phyloP scores from a whole-genome alignment of 2,329 filamentous ascomycete species.

The Aureobasidium subglaciale region DNA sequence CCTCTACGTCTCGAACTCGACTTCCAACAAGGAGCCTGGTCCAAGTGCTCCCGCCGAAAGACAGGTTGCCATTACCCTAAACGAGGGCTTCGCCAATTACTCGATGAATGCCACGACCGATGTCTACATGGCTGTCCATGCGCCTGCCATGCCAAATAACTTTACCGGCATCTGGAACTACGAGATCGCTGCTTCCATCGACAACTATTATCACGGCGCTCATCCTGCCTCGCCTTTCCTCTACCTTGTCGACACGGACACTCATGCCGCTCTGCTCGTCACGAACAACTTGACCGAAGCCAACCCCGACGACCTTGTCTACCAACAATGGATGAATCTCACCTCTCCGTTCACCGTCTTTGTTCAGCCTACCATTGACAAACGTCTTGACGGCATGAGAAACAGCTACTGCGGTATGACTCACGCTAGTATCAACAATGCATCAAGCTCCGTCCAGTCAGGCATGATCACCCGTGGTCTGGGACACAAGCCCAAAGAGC shows the following conservation, averaged over 20 bases:
- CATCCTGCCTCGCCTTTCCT: conserved; percentile 51
- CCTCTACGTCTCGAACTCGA: conserved; percentile 66
- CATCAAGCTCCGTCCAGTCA: conserved; percentile 32
- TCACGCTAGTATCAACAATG: conserved; percentile 42
- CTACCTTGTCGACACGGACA: conserved; percentile 79
- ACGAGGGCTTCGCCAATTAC: conserved; percentile 62
- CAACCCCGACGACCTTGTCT: conserved; percentile 40
- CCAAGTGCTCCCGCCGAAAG: conserved; percentile 37
- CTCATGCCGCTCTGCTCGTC: conserved; percentile 67
- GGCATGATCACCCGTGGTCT: conserved; percentile 63
- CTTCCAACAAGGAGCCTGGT: conserved; percentile 56
- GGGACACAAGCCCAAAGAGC: conserved; percentile 67
- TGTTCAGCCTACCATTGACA: conserved; percentile 54
- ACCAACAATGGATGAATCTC: conserved; percentile 51
- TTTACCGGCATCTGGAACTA: conserved; percentile 68
- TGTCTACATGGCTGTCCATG: conserved; percentile 70
- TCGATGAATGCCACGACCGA: conserved; percentile 55
- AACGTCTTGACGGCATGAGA: conserved; percentile 59
- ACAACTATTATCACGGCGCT: conserved; percentile 66
- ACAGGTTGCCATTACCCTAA: conserved; percentile 47
- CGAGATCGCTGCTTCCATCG: conserved; percentile 74
- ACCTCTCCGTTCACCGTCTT: conserved; percentile 65
- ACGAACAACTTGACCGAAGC: conserved; percentile 63
- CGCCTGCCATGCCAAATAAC: conserved; percentile 54
- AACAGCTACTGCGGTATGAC: conserved; percentile 77